Conservation (phyloP, 257 asterid genomes). For the Salvia hispanica region DNA sequence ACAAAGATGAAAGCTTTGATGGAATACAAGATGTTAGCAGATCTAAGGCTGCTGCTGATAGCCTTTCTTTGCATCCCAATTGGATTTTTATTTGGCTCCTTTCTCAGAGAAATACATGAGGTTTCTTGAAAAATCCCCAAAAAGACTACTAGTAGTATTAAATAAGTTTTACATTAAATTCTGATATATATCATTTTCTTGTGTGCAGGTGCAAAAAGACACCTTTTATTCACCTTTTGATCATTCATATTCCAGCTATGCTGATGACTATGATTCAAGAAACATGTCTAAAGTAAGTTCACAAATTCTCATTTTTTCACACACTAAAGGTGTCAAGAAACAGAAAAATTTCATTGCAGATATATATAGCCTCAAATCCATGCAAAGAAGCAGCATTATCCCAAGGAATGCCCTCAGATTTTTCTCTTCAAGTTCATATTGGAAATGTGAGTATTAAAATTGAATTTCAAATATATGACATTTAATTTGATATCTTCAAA, state of each 20-base stretch:
- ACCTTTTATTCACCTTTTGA: slow-evolving; percentile 7
- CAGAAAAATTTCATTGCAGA: slow-evolving; percentile 30
- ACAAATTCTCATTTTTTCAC: neutral
- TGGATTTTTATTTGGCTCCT: slow-evolving; percentile 34
- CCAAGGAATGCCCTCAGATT: slow-evolving; percentile 30
- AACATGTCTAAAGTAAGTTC: slow-evolving; percentile 31
- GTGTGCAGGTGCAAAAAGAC: slow-evolving; percentile 20
- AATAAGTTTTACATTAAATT: neutral
- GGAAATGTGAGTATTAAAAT: slow-evolving; percentile 28
- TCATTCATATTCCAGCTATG: slow-evolving; percentile 13
- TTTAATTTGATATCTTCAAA: too few species aligned
- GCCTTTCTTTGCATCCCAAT: slow-evolving; percentile 31
- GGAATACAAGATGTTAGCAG: slow-evolving; percentile 21
- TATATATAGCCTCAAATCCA: slow-evolving; percentile 50
- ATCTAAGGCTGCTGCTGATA: slow-evolving; percentile 20
- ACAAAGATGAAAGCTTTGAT: slow-evolving; percentile 14
- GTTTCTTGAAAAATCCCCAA: slow-evolving; percentile 6
- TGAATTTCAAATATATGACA: neutral
- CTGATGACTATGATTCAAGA: slow-evolving; percentile 16
- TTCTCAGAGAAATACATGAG: slow-evolving; percentile 29
- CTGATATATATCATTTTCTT: neutral
- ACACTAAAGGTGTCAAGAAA: slow-evolving; percentile 24
- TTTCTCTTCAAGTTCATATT: slow-evolving; percentile 3
- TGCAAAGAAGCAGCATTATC: slow-evolving; percentile 47
- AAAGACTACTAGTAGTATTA: neutral